Evolutionary conservation across 2,329 filamentous ascomycete species (phyloP).

Genomic region (Epichloe sp.): DNA sequence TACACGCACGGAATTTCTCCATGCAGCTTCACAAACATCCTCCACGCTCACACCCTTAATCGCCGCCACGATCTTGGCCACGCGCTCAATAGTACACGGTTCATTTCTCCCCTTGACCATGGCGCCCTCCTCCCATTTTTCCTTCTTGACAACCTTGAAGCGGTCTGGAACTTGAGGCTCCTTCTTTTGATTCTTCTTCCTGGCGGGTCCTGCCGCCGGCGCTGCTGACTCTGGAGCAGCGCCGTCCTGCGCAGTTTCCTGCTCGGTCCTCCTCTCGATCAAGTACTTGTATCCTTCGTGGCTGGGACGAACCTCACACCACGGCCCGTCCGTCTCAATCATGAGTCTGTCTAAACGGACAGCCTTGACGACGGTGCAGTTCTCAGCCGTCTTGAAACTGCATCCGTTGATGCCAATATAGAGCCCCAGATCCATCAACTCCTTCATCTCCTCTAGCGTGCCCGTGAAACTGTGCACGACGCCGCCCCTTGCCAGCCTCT

Average conservation of each 20-base stretch:
- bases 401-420: conserved; percentile 96
- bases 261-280: conserved; percentile 26
- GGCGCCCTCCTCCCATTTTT: conserved; percentile 75
- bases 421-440: conserved; percentile 66
- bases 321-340: conserved; percentile 94
- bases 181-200: conserved; percentile 40
- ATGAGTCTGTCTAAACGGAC: conserved; percentile 72
- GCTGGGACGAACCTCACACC: conserved; percentile 85
- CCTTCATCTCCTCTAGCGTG: conserved; percentile 68
- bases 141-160: conserved; percentile 85
- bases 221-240: conserved; percentile 6
- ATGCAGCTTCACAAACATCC: conserved; percentile 75
- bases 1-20: conserved; percentile 68
- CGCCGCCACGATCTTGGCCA: conserved; percentile 77
- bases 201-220: conserved; percentile 11
- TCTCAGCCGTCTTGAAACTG: conserved; percentile 87
- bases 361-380: conserved; percentile 69
- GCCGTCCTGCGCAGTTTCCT: conserved; percentile 15
- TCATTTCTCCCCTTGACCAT: conserved; percentile 97
- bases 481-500: conserved; percentile 57
- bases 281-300: conserved; percentile 72
- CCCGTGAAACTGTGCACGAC: conserved; percentile 96
- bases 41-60: conserved; percentile 71
- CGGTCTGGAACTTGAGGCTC: conserved; percentile 55
- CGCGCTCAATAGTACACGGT: conserved; percentile 70